These are phyloP conservation scores for Penicillium crustosum DNA, from an alignment of 2,329 filamentous ascomycete species.

Conservation along the genomic window DNA sequence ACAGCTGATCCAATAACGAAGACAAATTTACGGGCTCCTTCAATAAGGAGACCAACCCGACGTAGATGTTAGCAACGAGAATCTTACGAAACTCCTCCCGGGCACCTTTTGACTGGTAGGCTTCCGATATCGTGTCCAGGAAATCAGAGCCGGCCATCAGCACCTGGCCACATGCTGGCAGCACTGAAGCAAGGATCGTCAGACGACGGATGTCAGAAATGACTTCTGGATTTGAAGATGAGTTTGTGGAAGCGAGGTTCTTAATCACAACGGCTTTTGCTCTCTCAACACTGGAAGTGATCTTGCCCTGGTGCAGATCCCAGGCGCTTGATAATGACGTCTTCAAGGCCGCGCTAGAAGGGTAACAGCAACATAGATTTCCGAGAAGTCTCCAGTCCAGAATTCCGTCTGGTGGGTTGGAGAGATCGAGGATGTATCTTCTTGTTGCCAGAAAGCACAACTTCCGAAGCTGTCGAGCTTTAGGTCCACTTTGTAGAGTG, in stretches of 20 bases:
- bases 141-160: conserved; percentile 87
- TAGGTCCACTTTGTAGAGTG: conserved; percentile 33
- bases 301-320: conserved; percentile 35
- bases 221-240: conserved; percentile 17
- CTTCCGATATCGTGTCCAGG: conserved; percentile 66
- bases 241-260: conserved; percentile 25
- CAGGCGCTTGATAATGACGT: conserved; percentile 54
- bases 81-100: conserved; percentile 61
- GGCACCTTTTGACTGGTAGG: conserved; percentile 53
- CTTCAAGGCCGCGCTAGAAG: conserved; percentile 59
- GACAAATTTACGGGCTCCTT: conserved; percentile 69
- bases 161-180: conserved; percentile 52
- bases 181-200: conserved; percentile 41
- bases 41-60: conserved; percentile 70
- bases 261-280: conserved; percentile 37
- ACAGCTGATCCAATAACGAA: conserved; percentile 78
- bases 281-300: conserved; percentile 39
- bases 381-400: conserved; percentile 67
- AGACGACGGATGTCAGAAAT: conserved; percentile 36
- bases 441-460: conserved; percentile 64
- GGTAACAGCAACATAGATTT: conserved; percentile 66
- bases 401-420: conserved; percentile 50
- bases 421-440: conserved; percentile 53
- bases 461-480: conserved; percentile 57
- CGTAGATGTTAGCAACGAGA: conserved; percentile 71